A percentile compares a stretch with the other conserved stretches of the same genome.
phyloP scores from a whole-genome alignment of 2,329 filamentous ascomycete genomes.

The Exophiala sp. region DNA sequence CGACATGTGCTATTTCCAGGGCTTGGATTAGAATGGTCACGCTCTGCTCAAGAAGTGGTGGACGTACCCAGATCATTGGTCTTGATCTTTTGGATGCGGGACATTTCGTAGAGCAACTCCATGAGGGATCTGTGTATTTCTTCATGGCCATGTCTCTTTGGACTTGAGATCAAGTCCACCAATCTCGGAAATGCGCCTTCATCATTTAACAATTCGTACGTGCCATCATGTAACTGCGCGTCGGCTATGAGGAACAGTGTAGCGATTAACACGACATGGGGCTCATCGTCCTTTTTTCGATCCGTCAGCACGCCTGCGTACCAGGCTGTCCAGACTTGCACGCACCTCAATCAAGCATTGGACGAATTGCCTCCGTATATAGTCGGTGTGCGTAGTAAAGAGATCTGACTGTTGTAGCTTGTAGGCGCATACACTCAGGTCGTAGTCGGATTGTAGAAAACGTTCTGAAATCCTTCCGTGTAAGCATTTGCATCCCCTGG shows the following conservation, averaged over 20 bases:
- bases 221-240: conserved; percentile 70
- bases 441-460: conserved; percentile 65
- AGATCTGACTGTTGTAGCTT: conserved; percentile 71
- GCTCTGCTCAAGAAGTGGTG: not conserved
- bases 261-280: conserved; percentile 74
- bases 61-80: conserved; percentile 70
- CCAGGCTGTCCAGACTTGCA: not conserved
- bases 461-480: conserved; percentile 17
- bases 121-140: conserved; percentile 76
- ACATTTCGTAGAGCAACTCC: conserved; percentile 94
- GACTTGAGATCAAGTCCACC: conserved; percentile 71
- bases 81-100: conserved; percentile 77
- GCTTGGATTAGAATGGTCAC: conserved; percentile 1
- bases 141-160: conserved; percentile 60
- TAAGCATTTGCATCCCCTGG: conserved; percentile 4
- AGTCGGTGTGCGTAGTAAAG: conserved; percentile 72
- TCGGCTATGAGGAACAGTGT: conserved; percentile 82
- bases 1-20: conserved; percentile 48
- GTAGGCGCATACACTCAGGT: conserved; percentile 75
- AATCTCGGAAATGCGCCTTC: conserved; percentile 81
- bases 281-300: conserved; percentile 70
- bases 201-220: conserved; percentile 81
- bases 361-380: conserved; percentile 88
- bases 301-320: conserved; percentile 5
- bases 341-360: conserved; percentile 73